Evolutionary conservation across 805 yeast genomes (phyloP).

Genomic region (Candida tammaniensis): DNA sequence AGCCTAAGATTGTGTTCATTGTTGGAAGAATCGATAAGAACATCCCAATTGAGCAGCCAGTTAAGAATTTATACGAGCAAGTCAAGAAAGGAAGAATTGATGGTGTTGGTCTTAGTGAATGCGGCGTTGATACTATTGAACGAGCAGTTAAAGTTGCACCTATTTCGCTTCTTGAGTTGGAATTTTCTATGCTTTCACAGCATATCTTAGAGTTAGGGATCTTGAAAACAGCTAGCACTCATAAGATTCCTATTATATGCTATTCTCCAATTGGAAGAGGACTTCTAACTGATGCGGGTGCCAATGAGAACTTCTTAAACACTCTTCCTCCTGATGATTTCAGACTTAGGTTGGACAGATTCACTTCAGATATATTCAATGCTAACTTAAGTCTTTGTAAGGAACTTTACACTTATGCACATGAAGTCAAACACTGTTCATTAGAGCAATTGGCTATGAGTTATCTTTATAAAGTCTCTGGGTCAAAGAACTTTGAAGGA

Average conservation of each 20-base stretch:
- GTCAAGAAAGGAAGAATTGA: constrained; percentile 64
- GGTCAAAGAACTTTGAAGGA: constrained; percentile 50
- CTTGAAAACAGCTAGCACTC: constrained; percentile 53
- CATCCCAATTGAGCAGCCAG: constrained; percentile 58
- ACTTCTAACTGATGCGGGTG: constrained; percentile 66
- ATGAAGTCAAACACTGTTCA: no score
- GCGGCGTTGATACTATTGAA: constrained; percentile 55
- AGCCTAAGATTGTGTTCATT: constrained; percentile 53
- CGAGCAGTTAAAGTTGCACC: constrained; percentile 57
- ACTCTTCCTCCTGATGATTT: constrained; percentile 2
- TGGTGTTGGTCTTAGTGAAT: constrained; percentile 76
- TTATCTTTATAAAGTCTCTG: constrained; percentile 59
- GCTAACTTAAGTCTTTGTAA: constrained; percentile 52
- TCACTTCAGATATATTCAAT: constrained; percentile 50
- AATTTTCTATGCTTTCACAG: constrained; percentile 67
- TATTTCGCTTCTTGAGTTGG: constrained; percentile 72
- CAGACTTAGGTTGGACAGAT: constrained; percentile 35
- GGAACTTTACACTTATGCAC: constrained; percentile 26
- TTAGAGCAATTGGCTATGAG: constrained; percentile 18
- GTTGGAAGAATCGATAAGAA: constrained; percentile 65
- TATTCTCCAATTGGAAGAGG: constrained; percentile 88
- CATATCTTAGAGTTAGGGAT: constrained; percentile 64
- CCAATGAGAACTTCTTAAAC: constrained; percentile 29
- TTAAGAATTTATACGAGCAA: constrained; percentile 52
- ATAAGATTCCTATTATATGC: constrained; percentile 65